Percentiles rank a stretch among this genome's conserved stretches.
These are phyloP conservation scores for Sclerotinia glacialis DNA, from an alignment of 2,329 filamentous ascomycete species.

Conservation along the genomic window DNA sequence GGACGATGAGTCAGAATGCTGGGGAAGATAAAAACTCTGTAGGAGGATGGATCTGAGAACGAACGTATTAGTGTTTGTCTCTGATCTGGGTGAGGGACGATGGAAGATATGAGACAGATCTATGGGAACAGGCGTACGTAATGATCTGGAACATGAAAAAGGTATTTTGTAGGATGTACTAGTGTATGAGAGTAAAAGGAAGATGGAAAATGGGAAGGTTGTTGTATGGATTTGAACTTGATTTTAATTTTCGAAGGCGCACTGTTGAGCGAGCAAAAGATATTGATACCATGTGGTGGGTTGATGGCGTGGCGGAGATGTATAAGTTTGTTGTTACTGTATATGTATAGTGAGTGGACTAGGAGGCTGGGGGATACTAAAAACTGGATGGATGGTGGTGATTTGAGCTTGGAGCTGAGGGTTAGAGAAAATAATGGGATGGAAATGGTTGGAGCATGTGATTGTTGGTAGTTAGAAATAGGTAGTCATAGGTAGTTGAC, in stretches of 20 bases:
- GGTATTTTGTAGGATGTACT: background rate
- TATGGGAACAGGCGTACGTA: background rate
- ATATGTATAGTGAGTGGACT: background rate
- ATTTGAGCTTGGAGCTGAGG: background rate
- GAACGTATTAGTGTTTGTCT: background rate
- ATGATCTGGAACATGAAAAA: background rate
- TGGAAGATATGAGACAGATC: background rate
- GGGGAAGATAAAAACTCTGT: background rate
- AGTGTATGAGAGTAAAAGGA: background rate
- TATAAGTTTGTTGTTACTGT: background rate
- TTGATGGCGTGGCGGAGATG: background rate
- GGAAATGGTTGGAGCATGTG: background rate
- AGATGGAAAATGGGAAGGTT: background rate
- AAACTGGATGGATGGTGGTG: too few relatives aligned
- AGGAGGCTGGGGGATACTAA: background rate
- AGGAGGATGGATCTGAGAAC: background rate
- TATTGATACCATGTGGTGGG: background rate
- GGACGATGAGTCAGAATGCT: background rate
- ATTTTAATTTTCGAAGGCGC: background rate
- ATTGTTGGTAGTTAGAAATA: background rate
- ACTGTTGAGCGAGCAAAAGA: background rate
- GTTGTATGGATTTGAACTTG: background rate
- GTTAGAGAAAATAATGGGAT: background rate
- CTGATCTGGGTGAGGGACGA: background rate
- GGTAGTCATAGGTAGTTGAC: background rate